phyloP scores from a whole-genome alignment of 768 basidiomycete genomes.

The Termitomyces sp. region DNA sequence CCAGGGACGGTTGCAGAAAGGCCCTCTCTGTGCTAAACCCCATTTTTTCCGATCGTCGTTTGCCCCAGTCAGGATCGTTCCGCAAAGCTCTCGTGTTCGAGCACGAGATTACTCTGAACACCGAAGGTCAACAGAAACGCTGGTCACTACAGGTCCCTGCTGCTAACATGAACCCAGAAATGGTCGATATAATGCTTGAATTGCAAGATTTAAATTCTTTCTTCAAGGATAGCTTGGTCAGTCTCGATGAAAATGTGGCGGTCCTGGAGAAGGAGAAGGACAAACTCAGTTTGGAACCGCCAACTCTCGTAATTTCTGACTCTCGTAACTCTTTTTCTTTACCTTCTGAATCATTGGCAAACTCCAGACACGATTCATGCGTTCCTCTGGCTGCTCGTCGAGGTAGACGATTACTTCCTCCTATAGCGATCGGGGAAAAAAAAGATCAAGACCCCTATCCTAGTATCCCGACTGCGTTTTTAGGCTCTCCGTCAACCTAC shows the following conservation, averaged over 20 bases:
- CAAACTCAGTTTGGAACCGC: slow-evolving; percentile 20
- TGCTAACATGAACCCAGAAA: slow-evolving; percentile 30
- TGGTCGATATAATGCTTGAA: slow-evolving; percentile 35
- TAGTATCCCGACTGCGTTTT: slow-evolving; percentile 37
- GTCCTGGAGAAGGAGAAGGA: slow-evolving; percentile 14
- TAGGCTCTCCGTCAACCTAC: slow-evolving; percentile 35
- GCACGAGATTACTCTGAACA: slow-evolving; percentile 25
- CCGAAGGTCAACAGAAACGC: slow-evolving; percentile 23
- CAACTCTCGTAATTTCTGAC: slow-evolving; percentile 37
- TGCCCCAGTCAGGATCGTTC: slow-evolving; percentile 11
- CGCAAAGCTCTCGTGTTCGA: slow-evolving; percentile 30
- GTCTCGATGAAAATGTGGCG: slow-evolving; percentile 11
- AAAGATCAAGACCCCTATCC: slow-evolving; percentile 27
- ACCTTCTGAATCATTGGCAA: slow-evolving; percentile 27
- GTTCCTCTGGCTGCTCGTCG: slow-evolving; percentile 31
- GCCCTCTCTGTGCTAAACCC: not conserved
- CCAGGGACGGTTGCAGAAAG: slow-evolving; percentile 1
- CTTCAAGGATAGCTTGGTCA: slow-evolving; percentile 26
- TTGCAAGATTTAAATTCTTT: slow-evolving; percentile 33
- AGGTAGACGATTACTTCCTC: slow-evolving; percentile 30
- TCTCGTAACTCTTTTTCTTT: slow-evolving; percentile 34
- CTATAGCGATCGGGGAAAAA: slow-evolving; percentile 20
- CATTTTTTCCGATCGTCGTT: not conserved
- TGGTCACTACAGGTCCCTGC: slow-evolving; percentile 29
- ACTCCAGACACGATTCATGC: slow-evolving; percentile 13